Evolutionary conservation across 306 rosid species (phyloP).

Genomic region (Sphenostylis stenocarpa): DNA sequence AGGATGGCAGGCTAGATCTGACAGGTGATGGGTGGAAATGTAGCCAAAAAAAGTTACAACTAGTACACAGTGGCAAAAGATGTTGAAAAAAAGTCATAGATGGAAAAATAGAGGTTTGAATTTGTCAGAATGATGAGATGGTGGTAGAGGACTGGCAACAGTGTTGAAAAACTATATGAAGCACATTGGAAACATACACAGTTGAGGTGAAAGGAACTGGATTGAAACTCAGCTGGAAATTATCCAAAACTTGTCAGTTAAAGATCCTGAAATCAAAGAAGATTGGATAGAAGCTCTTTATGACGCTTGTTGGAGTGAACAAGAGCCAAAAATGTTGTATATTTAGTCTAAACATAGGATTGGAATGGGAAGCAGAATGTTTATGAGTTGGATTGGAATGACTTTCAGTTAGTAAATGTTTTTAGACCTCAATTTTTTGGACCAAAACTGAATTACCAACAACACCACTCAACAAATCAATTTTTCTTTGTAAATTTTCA

Average conservation of each 20-base stretch:
- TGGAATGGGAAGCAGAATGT: constrained; percentile 9
- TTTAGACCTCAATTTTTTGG: background rate
- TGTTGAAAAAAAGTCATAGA: background rate
- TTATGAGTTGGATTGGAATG: background rate
- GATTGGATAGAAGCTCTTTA: background rate
- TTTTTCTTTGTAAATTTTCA: background rate
- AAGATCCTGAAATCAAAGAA: background rate
- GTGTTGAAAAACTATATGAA: background rate
- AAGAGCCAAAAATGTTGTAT: background rate
- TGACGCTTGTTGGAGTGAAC: background rate
- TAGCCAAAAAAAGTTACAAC: background rate
- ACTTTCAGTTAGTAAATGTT: background rate
- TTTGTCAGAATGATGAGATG: background rate
- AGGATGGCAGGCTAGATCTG: background rate
- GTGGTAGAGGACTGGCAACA: background rate
- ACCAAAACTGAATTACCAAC: background rate
- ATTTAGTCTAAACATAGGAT: background rate
- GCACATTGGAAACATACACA: background rate
- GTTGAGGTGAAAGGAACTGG: background rate
- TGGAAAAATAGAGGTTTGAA: background rate
- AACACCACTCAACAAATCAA: background rate
- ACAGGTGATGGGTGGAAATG: background rate
- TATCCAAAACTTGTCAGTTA: background rate
- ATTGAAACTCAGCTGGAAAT: background rate
- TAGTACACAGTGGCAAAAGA: background rate